Conservation (phyloP, 2,329 filamentous ascomycete genomes). For the Parastagonospora nodorum region DNA sequence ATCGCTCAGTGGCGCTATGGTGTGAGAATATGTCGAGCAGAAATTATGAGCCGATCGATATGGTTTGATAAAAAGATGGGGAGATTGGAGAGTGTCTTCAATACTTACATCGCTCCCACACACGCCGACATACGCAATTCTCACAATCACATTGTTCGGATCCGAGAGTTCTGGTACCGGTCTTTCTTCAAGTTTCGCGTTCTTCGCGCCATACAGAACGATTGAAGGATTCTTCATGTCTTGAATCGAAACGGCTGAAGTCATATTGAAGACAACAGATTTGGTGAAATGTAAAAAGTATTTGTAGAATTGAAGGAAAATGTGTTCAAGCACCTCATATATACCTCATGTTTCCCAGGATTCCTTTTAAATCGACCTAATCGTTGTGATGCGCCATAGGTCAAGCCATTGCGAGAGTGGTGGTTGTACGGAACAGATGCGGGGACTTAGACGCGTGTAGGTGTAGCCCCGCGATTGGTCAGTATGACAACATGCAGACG, state of each 20-base stretch:
- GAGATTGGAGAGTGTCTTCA: too few relatives aligned
- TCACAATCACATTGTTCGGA: constrained; percentile 50
- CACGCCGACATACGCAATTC: constrained; percentile 53
- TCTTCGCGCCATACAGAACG: constrained; percentile 48
- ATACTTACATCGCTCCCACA: constrained; percentile 45
- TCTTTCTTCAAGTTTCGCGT: constrained; percentile 46
- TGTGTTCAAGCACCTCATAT: too few relatives aligned
- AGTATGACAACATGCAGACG: too few relatives aligned
- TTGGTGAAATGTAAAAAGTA: background rate
- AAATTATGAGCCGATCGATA: too few relatives aligned
- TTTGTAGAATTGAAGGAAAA: background rate
- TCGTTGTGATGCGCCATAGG: background rate
- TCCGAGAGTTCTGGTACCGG: constrained; percentile 44
- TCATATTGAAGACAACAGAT: background rate
- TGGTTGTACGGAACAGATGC: constrained; percentile 1
- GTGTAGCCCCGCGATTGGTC: background rate
- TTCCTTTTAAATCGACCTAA: background rate
- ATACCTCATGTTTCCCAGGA: background rate
- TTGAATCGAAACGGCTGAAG: background rate
- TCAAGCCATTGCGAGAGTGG: background rate
- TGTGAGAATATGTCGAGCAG: too few relatives aligned
- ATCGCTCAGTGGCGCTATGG: too few relatives aligned
- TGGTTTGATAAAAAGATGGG: background rate
- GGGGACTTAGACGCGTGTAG: constrained; percentile 23
- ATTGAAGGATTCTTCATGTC: constrained; percentile 49